Base-by-base conservation (phyloP, 2,329 filamentous ascomycete genomes). In the Pezicula rhizophila region DNA sequence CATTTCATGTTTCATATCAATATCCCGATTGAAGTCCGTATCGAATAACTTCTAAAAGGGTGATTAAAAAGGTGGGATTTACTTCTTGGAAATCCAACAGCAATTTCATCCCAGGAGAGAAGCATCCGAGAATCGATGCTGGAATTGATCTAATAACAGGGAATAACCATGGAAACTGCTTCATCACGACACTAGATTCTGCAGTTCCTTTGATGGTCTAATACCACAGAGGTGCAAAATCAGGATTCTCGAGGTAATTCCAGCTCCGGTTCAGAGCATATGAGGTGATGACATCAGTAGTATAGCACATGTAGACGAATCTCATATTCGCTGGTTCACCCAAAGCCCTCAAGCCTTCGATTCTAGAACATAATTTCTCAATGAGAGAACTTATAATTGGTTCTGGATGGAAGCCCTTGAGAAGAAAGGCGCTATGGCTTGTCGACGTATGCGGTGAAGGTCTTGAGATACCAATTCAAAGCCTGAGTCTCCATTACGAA, bases 231-330 rank as follows among this genome's bases (percentile, higher is more conserved):
- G 54, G 54, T 6, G 49, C 51, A 40, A 60, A 60, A 33, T 60
- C 53, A 12, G 48, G 46, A 33, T 41, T 49, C 20, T 60, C 56
- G 8, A 61, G 48, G 44, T 52, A 47, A 40, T 59, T 52, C 51
- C 54, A 53, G 34, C 44, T 53, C 8, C 51, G 39, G 31, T 55
- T 64, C 15, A 65, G 57, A 17, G 55, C 55, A 53, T 64, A 65
- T 26, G 59, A 49, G 15, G 58, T 63, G 31, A 66, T 58, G 7
- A 62, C 53, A 52, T 67, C 64, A 11, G 55, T 60, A 11, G 54
- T 50, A 12, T 53, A 47, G 43, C 50, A 58, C 37, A 48, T 48
- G 40, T 54, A 57, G 7, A 51, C 48, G 17, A 49, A 17, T 10
- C 48, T 45, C 49, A 60, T 55, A 8, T 42, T 31, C 40, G 57